Evolutionary conservation across 495 filamentous ascomycete species (phyloP), one percentile per base, ranked within the genome.

Genomic region (Penicillium lagena): DNA sequence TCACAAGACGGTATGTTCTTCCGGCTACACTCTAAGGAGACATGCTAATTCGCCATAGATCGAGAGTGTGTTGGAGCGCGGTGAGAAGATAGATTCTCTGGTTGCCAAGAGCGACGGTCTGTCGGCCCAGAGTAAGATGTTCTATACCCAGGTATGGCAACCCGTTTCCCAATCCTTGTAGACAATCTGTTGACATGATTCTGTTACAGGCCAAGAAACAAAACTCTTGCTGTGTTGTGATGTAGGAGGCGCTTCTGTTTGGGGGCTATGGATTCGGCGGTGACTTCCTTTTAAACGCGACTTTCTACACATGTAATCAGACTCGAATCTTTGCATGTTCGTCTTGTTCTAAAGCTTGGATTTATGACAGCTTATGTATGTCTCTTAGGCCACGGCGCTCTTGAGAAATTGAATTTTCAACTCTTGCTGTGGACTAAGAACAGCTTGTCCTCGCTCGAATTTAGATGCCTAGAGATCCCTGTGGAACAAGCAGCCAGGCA

Each of bases 111-210:
- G 85, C 56, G 86, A 90, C 51, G 87, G 85, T 9, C 63, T 96
- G 48, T 91, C 87, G 65, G 75, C 79, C 39, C 85, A 90, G 75
- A 93, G 87, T 63, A 96, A 95, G 78, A 89, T 91, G 85, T 98
- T 97, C 64, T 98, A 97, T 66, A 87, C 76, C 14, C 76, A 79
- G 74, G 85, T 87, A 55, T 41, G 59, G 10, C 12, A n/a, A 29
- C 15, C 14, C 6, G 13, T 11, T 7, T 28, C 14, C n/a, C 6
- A n/a, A 4, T 27, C 6, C 6, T 12, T 7, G 6, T 10, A 12
- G 32, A 12, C 27, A 10, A 9, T 30, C 1, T n/a, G 6, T 38
- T 41, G 14, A 29, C 22, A 6, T 37, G 11, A 29, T 29, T 7
- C 37, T 69, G 55, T 57, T 51, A 22, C 59, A 86, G 80, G 87